phyloP scores from a whole-genome alignment of 2,329 filamentous ascomycete species.

The Rhinocladiella mackenziei region DNA sequence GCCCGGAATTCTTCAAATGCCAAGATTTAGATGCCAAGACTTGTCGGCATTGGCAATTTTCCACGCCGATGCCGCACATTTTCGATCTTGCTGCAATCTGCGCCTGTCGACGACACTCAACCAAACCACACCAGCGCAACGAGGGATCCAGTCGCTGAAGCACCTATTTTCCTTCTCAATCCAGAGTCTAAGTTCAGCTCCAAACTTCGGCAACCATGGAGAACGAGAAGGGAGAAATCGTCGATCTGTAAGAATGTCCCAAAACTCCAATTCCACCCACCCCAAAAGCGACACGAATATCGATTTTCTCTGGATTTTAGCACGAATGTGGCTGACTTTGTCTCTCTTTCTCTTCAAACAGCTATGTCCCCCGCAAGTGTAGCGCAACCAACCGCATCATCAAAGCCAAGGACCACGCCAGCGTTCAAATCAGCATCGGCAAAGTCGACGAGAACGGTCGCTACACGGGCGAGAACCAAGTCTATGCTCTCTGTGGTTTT shows the following conservation, averaged over 20 bases:
- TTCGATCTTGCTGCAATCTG: not conserved
- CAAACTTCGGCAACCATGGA: constrained; percentile 68
- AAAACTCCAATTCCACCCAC: constrained; percentile 1
- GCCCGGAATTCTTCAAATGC: not conserved
- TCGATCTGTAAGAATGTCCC: constrained; percentile 72
- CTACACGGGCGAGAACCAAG: constrained; percentile 94
- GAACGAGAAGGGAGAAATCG: constrained; percentile 99
- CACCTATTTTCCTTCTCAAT: too few species aligned
- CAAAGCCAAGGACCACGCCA: constrained; percentile 99
- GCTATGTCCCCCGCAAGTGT: constrained; percentile 99
- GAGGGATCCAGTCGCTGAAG: not conserved
- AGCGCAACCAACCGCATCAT: constrained; percentile 99
- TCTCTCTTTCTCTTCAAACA: constrained; percentile 38
- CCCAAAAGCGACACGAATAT: constrained; percentile 4
- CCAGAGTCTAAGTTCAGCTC: not conserved
- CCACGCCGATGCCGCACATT: constrained; percentile 6
- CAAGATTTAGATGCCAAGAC: constrained; percentile 7
- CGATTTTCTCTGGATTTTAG: too few species aligned
- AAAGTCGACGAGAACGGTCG: constrained; percentile 99
- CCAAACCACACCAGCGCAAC: not conserved
- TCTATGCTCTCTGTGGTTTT: constrained; percentile 96
- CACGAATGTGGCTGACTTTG: not conserved
- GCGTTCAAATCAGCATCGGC: constrained; percentile 92
- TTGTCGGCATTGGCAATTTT: constrained; percentile 1
- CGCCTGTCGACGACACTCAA: constrained; percentile 3